Evolutionary conservation across 1,284 basidiomycete genomes (phyloP), one percentile per base, ranked within the genome.

Genomic region (Ustilago vetiveriae): DNA sequence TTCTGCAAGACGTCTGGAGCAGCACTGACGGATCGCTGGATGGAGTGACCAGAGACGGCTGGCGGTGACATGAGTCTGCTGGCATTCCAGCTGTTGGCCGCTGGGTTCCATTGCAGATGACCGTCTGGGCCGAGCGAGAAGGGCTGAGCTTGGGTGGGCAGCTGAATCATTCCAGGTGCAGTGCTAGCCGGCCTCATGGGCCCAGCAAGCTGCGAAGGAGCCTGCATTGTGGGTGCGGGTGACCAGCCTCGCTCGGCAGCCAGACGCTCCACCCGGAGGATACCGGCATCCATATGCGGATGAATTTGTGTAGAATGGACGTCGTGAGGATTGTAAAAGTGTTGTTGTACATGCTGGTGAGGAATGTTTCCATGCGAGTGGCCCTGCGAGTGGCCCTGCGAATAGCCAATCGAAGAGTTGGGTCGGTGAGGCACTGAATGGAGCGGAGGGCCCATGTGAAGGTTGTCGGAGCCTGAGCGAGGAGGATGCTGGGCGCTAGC

Each of bases 181-280:
- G 69, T 53, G 16, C 69, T 72, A 10, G 71, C 65, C 14, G 73
- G 70, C 24, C 70, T 37, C 13, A 47, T 35, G 1, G 62, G 50
- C 7, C 47, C 54, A 27, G 41, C 43, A 13, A 33, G 48, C 3
- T 40, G 43, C 19, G 27, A 17, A 7, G 58, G 19, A 24, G 43
- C 47, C 19, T 37, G 30, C 41, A 59, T 16, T 5, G 62, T 11
- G 2, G 75, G 74, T 1, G 74, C 75, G 3, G 75, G 75, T 26
- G 75, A 78, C 75, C 75, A 78, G 17, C 74, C 75, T 44, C 75
- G 50, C 27, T 76, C 68, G 8, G 72, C 63, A 6, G 67, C 62
- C 26, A 69, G 59, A 13, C 62, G 66, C 40, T 74, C 55, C 1
- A 76, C 45, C 32, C 63, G 46, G 26, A 63, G 47, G 64, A 74